phyloP scores from a whole-genome alignment of 2,329 filamentous ascomycete genomes.

The Mariannaea elegans region DNA sequence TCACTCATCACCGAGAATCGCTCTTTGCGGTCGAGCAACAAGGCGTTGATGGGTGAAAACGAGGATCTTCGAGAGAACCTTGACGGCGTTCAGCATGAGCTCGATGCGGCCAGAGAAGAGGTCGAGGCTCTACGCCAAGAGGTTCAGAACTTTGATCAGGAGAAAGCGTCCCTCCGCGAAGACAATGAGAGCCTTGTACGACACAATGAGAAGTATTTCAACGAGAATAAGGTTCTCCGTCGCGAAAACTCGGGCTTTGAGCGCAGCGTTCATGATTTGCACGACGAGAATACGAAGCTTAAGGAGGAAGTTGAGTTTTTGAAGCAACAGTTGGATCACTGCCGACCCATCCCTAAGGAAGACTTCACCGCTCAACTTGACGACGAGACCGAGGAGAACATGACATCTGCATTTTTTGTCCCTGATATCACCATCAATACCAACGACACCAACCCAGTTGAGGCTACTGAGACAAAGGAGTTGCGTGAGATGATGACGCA shows the following conservation, averaged over 20 bases:
- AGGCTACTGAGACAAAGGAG: slow-evolving; percentile 46
- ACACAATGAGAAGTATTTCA: slow-evolving; percentile 64
- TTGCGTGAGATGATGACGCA: slow-evolving; percentile 44
- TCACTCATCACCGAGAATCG: slow-evolving; percentile 55
- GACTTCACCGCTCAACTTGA: slow-evolving; percentile 47
- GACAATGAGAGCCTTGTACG: slow-evolving; percentile 63
- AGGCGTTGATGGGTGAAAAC: slow-evolving; percentile 53
- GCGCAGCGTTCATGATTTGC: slow-evolving; percentile 55
- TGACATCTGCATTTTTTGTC: slow-evolving; percentile 67
- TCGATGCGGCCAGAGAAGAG: slow-evolving; percentile 52
- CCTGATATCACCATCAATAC: slow-evolving; percentile 65
- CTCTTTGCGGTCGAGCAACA: slow-evolving; percentile 53
- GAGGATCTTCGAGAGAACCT: slow-evolving; percentile 54
- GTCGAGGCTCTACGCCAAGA: slow-evolving; percentile 51
- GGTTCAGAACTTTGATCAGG: slow-evolving; percentile 50
- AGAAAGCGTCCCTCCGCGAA: slow-evolving; percentile 56
- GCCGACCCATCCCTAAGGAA: slow-evolving; percentile 49
- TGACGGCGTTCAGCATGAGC: slow-evolving; percentile 51
- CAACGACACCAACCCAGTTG: slow-evolving; percentile 44
- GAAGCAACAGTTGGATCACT: slow-evolving; percentile 55
- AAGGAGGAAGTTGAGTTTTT: slow-evolving; percentile 57
- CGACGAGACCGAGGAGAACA: slow-evolving; percentile 58
- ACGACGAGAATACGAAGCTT: slow-evolving; percentile 57
- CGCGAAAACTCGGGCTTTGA: slow-evolving; percentile 60
- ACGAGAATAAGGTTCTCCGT: slow-evolving; percentile 59